A percentile compares a stretch with the other conserved stretches of the same genome.
phyloP scores from a whole-genome alignment of 257 asterid species.

The Agastache rugosa region DNA sequence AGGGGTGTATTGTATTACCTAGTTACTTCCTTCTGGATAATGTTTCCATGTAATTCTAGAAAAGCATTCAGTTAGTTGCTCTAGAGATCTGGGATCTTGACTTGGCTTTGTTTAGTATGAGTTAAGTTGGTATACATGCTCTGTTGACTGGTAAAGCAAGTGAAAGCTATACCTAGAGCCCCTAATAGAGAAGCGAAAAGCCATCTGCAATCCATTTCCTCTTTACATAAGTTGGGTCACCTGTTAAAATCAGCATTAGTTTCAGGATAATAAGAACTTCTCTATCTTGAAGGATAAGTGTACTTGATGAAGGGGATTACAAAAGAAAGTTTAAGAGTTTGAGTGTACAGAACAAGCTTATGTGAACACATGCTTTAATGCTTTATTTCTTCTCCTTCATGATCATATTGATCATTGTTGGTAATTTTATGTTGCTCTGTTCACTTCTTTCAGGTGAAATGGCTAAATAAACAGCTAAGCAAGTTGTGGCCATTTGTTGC shows the following conservation, averaged over 20 bases:
- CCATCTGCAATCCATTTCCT: neutral
- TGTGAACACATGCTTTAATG: conserved; percentile 1
- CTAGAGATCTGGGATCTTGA: conserved; percentile 11
- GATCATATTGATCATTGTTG: conserved; percentile 25
- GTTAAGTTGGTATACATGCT: neutral
- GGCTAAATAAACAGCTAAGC: conserved; percentile 90
- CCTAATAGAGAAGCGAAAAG: conserved; percentile 1
- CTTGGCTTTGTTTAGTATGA: conserved; percentile 14
- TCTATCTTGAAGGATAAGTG: neutral
- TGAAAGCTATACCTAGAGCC: neutral
- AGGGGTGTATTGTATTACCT: conserved; percentile 9
- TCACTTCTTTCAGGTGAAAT: conserved; percentile 75
- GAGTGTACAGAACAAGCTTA: neutral
- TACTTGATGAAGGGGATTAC: neutral
- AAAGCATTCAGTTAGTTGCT: neutral
- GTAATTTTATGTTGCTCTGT: conserved; percentile 27
- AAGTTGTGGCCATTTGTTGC: conserved; percentile 98
- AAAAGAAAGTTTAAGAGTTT: conserved; percentile 5
- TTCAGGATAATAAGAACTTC: neutral
- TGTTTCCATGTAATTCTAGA: conserved; percentile 22
- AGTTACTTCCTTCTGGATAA: conserved; percentile 29
- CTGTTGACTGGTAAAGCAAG: conserved; percentile 8
- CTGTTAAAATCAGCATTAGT: neutral
- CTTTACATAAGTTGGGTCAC: neutral
- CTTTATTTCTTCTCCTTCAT: conserved; percentile 14